Evolutionary conservation across 2,329 filamentous ascomycete species (phyloP).

Genomic region (Talaromyces sp.): DNA sequence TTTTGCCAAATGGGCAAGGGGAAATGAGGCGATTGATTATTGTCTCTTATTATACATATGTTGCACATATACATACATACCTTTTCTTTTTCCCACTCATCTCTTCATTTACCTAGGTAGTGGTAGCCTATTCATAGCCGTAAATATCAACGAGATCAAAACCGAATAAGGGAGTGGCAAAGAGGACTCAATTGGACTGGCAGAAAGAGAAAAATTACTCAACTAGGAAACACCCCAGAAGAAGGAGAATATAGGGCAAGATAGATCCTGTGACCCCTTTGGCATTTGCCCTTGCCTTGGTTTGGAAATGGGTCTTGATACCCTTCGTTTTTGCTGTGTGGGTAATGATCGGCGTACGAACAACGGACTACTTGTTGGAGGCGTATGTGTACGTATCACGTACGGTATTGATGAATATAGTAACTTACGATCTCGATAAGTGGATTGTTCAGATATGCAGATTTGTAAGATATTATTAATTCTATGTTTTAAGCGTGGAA

Average conservation of each 20-base stretch:
- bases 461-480: too few species aligned
- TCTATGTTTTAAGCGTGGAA: background rate
- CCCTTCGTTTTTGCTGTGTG: background rate
- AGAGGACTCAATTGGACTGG: too few species aligned
- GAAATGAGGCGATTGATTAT: background rate
- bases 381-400: background rate
- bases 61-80: slow-evolving; percentile 10
- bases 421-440: too few species aligned
- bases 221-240: background rate
- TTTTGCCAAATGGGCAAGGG: background rate
- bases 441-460: too few species aligned
- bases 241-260: background rate
- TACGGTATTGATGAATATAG: too few species aligned
- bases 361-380: background rate
- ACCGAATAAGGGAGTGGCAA: too few species aligned
- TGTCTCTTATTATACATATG: background rate
- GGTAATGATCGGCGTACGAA: background rate
- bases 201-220: background rate
- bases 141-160: too few species aligned
- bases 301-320: background rate
- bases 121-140: too few species aligned
- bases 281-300: background rate
- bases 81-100: background rate
- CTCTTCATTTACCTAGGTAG: background rate
- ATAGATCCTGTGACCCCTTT: background rate